Evolutionary conservation across 768 basidiomycete species (phyloP), one percentile per base, ranked within the genome.

Genomic region (Mycena metata): DNA sequence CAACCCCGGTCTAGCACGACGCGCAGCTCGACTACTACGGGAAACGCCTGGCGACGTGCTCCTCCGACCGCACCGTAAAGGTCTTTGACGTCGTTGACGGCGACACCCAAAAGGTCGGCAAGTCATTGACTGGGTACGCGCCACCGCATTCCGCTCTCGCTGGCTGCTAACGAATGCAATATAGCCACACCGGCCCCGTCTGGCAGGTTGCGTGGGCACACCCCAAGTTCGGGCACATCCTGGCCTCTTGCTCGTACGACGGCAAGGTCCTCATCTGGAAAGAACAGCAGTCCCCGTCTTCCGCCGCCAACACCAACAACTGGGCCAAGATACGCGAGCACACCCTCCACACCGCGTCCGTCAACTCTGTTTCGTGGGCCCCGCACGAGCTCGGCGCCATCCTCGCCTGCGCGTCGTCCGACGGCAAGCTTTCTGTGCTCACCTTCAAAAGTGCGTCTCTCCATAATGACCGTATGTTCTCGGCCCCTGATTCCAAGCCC

Each of bases 181-280:
- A 23, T 70, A 98, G 96, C 45, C 98, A 99, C 80, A 94, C 94
- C 5, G 96, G 97, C 12, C 97, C 98, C 9, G 96, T 99, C 42
- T 99, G 97, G 96, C 96, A 97, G 75, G 91, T 99, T 57, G 89
- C 96, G 24, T 99, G 98, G 98, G 97, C 94, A 3, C 97, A 99
- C 74, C 98, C 98, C 26, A 98, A 96, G 79, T 99, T 93, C 75
- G 98, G 98, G 2, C 90, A 93, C 69, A 97, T 99, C 75, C 89
- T 99, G 60, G 97, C 97, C 33, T 96, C 95, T n/a, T 97, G 96
- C 76, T 98, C 96, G 6, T 99, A 99, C 78, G 98, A 99, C 74
- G 96, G 98, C 51, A 95, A 97, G 75, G 98, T 98, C 21, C 88
- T 98, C 80, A 96, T 99, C 72, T 99, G 98, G 98, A 98, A 96